These are phyloP conservation scores for Penicillium roqueforti DNA, from an alignment of 495 filamentous ascomycete species.

Conservation along the genomic window DNA sequence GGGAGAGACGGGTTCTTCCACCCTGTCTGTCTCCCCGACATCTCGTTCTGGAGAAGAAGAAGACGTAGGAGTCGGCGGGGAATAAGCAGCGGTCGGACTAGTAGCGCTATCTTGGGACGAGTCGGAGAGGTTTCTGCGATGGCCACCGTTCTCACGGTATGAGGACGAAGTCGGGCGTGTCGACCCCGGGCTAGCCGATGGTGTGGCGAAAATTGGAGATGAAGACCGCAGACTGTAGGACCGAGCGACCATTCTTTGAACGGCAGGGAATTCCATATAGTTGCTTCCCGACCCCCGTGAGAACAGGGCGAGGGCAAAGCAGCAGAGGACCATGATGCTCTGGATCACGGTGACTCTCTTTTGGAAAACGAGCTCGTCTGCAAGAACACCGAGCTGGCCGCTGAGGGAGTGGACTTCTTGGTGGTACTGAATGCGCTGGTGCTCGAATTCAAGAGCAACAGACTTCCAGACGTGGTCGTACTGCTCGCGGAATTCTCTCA, in stretches of 20 bases:
- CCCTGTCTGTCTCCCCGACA: slow-evolving; percentile 11
- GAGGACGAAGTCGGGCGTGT: slow-evolving; percentile 38
- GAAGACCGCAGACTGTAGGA: slow-evolving; percentile 45
- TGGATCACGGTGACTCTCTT: slow-evolving; percentile 91
- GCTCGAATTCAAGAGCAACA: slow-evolving; percentile 86
- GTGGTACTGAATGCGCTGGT: slow-evolving; percentile 74
- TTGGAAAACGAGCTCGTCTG: slow-evolving; percentile 93
- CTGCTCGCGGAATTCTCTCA: slow-evolving; percentile 72
- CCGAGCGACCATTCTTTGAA: slow-evolving; percentile 54
- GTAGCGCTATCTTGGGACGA: slow-evolving; percentile 29
- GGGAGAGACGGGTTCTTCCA: slow-evolving; percentile 11
- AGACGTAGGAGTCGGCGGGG: slow-evolving; percentile 47
- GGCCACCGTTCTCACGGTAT: slow-evolving; percentile 28
- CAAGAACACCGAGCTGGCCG: slow-evolving; percentile 75
- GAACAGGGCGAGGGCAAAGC: slow-evolving; percentile 85
- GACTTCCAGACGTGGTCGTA: slow-evolving; percentile 97
- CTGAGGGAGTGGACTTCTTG: slow-evolving; percentile 78
- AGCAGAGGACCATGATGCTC: slow-evolving; percentile 78
- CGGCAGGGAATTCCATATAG: slow-evolving; percentile 52
- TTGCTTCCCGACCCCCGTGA: slow-evolving; percentile 44
- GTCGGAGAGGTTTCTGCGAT: slow-evolving; percentile 41
- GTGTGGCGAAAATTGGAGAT: slow-evolving; percentile 40
- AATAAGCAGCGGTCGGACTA: slow-evolving; percentile 41
- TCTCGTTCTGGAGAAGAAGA: slow-evolving; percentile 30
- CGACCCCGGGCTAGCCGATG: slow-evolving; percentile 43